A percentile compares a stretch with the other conserved stretches of the same genome.
These are phyloP conservation scores for Hypholoma fasciculare DNA, from an alignment of 768 basidiomycete species.

Conservation along the genomic window DNA sequence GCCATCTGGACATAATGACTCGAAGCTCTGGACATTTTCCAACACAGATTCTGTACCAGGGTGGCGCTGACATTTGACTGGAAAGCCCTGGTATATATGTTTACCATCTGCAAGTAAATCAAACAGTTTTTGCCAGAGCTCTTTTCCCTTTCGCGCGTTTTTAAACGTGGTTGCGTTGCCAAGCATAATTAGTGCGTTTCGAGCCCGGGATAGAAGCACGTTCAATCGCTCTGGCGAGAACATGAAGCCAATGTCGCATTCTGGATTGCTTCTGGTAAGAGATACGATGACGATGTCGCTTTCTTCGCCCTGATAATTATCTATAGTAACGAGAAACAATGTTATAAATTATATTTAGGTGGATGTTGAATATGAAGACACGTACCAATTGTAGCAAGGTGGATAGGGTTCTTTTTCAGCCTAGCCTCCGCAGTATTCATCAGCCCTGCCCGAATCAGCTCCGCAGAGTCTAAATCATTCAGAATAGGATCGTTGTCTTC, in stretches of 20 bases:
- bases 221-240: slow-evolving; percentile 66
- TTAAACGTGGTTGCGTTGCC: slow-evolving; percentile 62
- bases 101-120: slow-evolving; percentile 36
- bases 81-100: slow-evolving; percentile 55
- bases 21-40: slow-evolving; percentile 44
- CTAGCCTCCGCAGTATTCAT: slow-evolving; percentile 29
- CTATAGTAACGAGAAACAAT: slow-evolving; percentile 26
- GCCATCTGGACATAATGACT: slow-evolving; percentile 53
- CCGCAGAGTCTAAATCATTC: slow-evolving; percentile 58
- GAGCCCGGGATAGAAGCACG: slow-evolving; percentile 66
- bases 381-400: background rate
- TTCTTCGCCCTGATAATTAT: slow-evolving; percentile 78
- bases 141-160: slow-evolving; percentile 45
- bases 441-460: slow-evolving; percentile 56
- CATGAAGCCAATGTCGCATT: slow-evolving; percentile 69
- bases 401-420: background rate
- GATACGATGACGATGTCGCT: slow-evolving; percentile 63
- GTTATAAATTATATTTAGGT: background rate
- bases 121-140: slow-evolving; percentile 52
- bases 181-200: slow-evolving; percentile 61
- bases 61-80: slow-evolving; percentile 56
- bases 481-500: slow-evolving; percentile 55
- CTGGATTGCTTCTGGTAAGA: slow-evolving; percentile 56
- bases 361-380: background rate
- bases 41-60: slow-evolving; percentile 37